phyloP scores from a whole-genome alignment of 176 grass and related monocot species.

The Hordeum marinum region DNA sequence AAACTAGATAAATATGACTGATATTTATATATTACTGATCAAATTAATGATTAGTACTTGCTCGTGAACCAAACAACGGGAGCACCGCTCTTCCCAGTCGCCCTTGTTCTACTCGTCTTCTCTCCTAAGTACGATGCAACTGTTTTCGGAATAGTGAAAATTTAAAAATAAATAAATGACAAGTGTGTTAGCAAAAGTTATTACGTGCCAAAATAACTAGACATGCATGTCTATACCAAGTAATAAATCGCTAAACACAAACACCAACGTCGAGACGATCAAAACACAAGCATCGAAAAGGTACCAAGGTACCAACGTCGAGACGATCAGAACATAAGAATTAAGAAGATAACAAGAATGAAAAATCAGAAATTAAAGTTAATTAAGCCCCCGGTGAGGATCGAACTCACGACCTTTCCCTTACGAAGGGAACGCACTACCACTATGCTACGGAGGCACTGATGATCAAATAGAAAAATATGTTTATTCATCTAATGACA shows the following conservation, averaged over 20 bases:
- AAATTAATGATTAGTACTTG: neutral
- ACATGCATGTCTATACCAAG: too few species aligned
- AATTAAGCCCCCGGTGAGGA: neutral
- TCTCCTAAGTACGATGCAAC: too few species aligned
- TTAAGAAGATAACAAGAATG: too few species aligned
- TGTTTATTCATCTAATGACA: fast-evolving
- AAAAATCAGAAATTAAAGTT: too few species aligned
- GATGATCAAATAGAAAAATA: fast-evolving
- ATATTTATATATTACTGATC: neutral
- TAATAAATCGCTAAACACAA: too few species aligned
- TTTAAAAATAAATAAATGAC: neutral
- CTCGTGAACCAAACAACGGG: too few species aligned
- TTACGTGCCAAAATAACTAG: neutral
- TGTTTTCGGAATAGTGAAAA: neutral
- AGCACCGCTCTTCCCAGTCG: too few species aligned
- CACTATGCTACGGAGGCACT: constrained; percentile 83
- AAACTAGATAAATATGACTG: neutral
- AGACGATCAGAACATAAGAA: neutral
- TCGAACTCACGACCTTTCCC: constrained; percentile 37
- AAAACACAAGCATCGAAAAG: too few species aligned
- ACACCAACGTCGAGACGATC: too few species aligned
- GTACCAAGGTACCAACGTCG: too few species aligned
- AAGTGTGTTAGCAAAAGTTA: neutral
- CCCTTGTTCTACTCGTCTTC: too few species aligned
- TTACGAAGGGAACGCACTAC: constrained; percentile 98